Evolutionary conservation across 2,329 filamentous ascomycete genomes (phyloP).

Genomic region (Diplocarpon mali): DNA sequence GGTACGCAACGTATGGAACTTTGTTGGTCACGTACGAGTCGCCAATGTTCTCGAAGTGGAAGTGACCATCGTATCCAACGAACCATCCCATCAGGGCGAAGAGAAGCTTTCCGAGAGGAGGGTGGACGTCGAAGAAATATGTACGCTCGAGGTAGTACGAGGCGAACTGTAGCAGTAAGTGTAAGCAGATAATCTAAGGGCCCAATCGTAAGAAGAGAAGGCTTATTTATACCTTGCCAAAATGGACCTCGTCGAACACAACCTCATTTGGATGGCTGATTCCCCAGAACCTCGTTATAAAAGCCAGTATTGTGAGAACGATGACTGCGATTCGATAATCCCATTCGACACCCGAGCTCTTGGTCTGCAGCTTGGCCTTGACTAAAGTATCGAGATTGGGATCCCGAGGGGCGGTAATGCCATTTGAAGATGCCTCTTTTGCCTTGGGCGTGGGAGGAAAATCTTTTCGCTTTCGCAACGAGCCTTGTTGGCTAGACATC

Average conservation of each 20-base stretch:
- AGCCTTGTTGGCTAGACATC: slow-evolving; percentile 26
- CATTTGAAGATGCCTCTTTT: slow-evolving; percentile 31
- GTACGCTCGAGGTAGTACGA: slow-evolving; percentile 86
- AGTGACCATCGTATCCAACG: slow-evolving; percentile 91
- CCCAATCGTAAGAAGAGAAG: background rate
- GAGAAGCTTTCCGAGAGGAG: slow-evolving; percentile 93
- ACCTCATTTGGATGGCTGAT: slow-evolving; percentile 94
- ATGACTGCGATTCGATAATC: slow-evolving; percentile 73
- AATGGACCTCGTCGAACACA: slow-evolving; percentile 98
- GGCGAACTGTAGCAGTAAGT: slow-evolving; percentile 43
- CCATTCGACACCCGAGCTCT: slow-evolving; percentile 48
- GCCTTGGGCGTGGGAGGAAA: slow-evolving; percentile 37
- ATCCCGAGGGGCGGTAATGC: slow-evolving; percentile 26
- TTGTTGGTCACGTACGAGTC: slow-evolving; percentile 97
- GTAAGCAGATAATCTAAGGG: slow-evolving; percentile 5
- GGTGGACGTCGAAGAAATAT: slow-evolving; percentile 99
- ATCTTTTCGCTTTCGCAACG: slow-evolving; percentile 31
- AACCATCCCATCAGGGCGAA: slow-evolving; percentile 97
- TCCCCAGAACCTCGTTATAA: slow-evolving; percentile 88
- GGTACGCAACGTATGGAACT: slow-evolving; percentile 93
- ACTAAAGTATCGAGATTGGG: slow-evolving; percentile 40
- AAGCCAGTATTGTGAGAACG: slow-evolving; percentile 73
- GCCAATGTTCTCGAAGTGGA: slow-evolving; percentile 98
- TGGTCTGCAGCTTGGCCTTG: slow-evolving; percentile 28
- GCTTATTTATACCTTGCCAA: slow-evolving; percentile 70